A percentile compares a stretch with the other conserved stretches of the same genome.
Evolutionary conservation across 2,329 filamentous ascomycete species (phyloP).

Genomic region (Helotiales sp.): DNA sequence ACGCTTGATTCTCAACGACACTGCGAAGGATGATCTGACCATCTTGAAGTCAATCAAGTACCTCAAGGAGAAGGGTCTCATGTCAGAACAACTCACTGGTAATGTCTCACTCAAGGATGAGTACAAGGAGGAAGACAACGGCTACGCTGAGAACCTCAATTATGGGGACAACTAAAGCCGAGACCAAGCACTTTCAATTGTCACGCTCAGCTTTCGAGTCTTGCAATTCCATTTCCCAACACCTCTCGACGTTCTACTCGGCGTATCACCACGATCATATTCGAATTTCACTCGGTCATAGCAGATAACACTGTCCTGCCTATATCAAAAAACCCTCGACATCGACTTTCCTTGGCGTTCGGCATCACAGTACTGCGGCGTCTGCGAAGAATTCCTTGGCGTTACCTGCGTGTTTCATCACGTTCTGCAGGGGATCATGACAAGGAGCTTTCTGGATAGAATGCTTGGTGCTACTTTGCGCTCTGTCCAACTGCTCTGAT

Average conservation of each 20-base stretch:
- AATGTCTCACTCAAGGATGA: slow-evolving; percentile 27
- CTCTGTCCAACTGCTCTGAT: background rate
- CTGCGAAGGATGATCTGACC: slow-evolving; percentile 66
- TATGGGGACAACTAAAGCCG: slow-evolving; percentile 29
- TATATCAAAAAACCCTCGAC: background rate
- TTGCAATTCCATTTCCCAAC: background rate
- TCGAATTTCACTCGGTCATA: background rate
- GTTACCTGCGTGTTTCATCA: background rate
- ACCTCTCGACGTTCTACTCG: background rate
- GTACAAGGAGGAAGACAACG: slow-evolving; percentile 29
- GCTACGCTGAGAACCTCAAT: slow-evolving; percentile 28
- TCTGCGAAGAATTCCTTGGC: background rate
- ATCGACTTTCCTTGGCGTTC: slow-evolving; percentile 1
- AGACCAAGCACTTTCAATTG: background rate
- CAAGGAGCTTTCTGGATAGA: background rate
- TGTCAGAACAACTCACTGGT: slow-evolving; percentile 33
- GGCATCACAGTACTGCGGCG: background rate
- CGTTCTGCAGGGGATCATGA: background rate
- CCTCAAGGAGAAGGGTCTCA: slow-evolving; percentile 50
- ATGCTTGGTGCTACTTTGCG: background rate
- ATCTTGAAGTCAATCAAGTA: slow-evolving; percentile 67
- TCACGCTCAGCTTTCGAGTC: background rate
- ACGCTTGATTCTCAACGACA: slow-evolving; percentile 65
- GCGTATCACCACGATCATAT: background rate
- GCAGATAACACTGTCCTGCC: background rate